A percentile compares a stretch with the other conserved stretches of the same genome.
These are phyloP conservation scores for Beta lomatogona DNA, from an alignment of 179 eudicot genomes.

Conservation along the genomic window DNA sequence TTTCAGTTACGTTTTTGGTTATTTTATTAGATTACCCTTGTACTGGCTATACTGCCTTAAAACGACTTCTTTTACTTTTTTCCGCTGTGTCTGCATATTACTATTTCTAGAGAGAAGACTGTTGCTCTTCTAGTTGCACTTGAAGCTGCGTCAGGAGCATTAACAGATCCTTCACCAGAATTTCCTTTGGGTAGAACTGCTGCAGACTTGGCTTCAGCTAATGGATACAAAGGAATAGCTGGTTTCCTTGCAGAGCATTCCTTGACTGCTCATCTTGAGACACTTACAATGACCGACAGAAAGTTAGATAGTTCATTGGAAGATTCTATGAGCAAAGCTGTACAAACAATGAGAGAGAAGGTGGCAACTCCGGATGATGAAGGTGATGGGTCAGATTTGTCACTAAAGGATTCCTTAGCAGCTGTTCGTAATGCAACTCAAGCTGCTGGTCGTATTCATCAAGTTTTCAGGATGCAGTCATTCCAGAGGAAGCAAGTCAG, in stretches of 20 bases:
- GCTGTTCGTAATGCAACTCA: conserved; percentile 68
- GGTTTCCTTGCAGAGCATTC: conserved; percentile 74
- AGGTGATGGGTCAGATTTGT: conserved; percentile 39
- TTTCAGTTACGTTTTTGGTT: neutral
- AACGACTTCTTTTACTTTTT: neutral
- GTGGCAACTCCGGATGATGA: conserved; percentile 45
- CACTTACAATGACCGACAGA: conserved; percentile 47
- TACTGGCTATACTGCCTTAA: neutral
- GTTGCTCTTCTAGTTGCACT: conserved; percentile 57
- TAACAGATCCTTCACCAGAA: conserved; percentile 58
- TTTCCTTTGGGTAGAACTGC: conserved; percentile 60
- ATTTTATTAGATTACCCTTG: neutral
- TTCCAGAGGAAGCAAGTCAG: conserved; percentile 51
- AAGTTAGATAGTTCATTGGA: conserved; percentile 34
- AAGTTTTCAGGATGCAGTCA: conserved; percentile 67
- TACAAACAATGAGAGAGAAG: conserved; percentile 46
- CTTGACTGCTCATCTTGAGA: conserved; percentile 54
- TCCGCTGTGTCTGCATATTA: neutral
- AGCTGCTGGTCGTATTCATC: conserved; percentile 73
- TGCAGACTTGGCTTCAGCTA: conserved; percentile 65
- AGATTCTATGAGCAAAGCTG: conserved; percentile 40
- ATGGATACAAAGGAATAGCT: conserved; percentile 73
- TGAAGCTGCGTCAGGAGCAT: conserved; percentile 62
- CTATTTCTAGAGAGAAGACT: conserved; percentile 46
- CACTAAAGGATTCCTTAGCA: conserved; percentile 60